Percentiles rank a stretch among this genome's conserved stretches.
Conservation (phyloP, 306 rosid genomes). For the Cyclanthera cordifolia region DNA sequence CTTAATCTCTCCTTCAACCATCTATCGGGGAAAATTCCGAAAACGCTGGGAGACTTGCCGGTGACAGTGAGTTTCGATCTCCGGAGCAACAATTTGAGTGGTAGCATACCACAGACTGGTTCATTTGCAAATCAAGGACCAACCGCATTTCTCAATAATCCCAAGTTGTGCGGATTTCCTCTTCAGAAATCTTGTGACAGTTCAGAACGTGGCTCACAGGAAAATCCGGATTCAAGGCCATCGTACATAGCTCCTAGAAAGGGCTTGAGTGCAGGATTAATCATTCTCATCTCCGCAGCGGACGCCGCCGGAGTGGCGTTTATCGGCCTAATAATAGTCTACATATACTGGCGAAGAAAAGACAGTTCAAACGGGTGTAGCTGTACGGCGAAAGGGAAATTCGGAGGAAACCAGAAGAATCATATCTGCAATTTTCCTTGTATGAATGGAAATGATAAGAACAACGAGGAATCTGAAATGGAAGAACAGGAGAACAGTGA, state of each 20-base stretch:
- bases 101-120: slow-evolving; percentile 90
- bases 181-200: slow-evolving; percentile 50
- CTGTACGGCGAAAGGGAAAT: slow-evolving; percentile 52
- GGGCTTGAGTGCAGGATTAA: slow-evolving; percentile 62
- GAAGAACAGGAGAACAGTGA: slow-evolving; percentile 45
- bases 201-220: slow-evolving; percentile 30
- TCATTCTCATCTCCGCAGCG: slow-evolving; percentile 62
- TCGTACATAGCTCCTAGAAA: slow-evolving; percentile 16
- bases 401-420: slow-evolving; percentile 37
- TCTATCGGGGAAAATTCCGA: slow-evolving; percentile 54
- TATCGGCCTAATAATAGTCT: slow-evolving; percentile 54
- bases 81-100: slow-evolving; percentile 57
- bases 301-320: slow-evolving; percentile 77
- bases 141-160: slow-evolving; percentile 77
- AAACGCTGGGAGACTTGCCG: slow-evolving; percentile 60
- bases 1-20: slow-evolving; percentile 84
- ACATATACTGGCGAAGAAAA: slow-evolving; percentile 74
- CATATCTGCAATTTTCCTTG: slow-evolving; percentile 36
- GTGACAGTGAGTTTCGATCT: slow-evolving; percentile 73
- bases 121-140: slow-evolving; percentile 89
- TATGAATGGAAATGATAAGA: slow-evolving; percentile 30
- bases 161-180: slow-evolving; percentile 72
- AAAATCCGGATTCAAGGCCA: slow-evolving; percentile 24
- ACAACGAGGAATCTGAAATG: slow-evolving; percentile 54
- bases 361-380: slow-evolving; percentile 66